Base-by-base conservation (phyloP, 805 yeast species). In the Teunomyces barrocoloradensis region DNA sequence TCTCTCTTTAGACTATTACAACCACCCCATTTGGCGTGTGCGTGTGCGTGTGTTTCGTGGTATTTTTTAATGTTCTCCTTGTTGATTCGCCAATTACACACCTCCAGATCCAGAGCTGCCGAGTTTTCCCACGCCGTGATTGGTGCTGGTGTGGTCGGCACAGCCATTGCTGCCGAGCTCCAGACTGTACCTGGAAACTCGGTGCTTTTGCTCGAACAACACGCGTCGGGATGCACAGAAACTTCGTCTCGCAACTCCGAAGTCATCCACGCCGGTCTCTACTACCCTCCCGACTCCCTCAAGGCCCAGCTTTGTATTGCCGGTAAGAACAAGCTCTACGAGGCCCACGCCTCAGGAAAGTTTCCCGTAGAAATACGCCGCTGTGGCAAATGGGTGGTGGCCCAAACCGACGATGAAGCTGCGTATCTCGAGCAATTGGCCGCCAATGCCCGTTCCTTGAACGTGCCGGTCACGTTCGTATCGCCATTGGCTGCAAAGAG, bases 201-300 rank as follows among this genome's bases (percentile, higher is more conserved):
- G 4, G 89, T 89, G 0, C 63, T 87, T 1, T 60, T 91, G 7
- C 62, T 90, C 2, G 97, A 90, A 56, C 81, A 85, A 57, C 81
- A 89, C 61, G 63, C 66, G 1, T 71, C 72, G 30, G 61, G 81
- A 42, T 97, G 96, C 1, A 77, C 79, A 54, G 97, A 90, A 57
- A 89, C 96, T 0, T 85, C 95, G 5, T 78, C 92, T n/a, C 72
- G 97, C 44, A 90, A 90, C 69, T 87, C 96, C 1, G 97, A 91
- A 59, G 97, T 91, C 21, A 85, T 90, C 20, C 97, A 90, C 66
- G 96, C 96, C 0, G 97, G 96, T 0, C 58, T 90, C 5, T 91
- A 91, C 61, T 86, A 87, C 58, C 95, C 96, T 0, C 66, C 71
- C 7, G 78, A 79, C 48, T 76, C 86, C 2, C 69, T 91, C 45